phyloP scores from a whole-genome alignment of 495 filamentous ascomycete species.

The Recurvomyces mirabilis region DNA sequence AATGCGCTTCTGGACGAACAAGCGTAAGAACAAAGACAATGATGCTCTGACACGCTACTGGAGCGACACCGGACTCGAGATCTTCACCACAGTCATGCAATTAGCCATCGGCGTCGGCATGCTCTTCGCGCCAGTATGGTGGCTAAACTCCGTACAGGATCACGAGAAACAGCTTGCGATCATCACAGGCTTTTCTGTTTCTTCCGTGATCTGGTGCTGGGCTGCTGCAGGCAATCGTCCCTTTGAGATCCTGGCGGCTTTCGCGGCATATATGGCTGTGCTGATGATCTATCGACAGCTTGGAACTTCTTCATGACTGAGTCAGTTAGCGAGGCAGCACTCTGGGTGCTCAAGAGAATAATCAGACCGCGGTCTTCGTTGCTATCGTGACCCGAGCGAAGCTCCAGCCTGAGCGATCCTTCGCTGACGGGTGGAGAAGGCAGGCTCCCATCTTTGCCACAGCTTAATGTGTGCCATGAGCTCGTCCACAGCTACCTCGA shows the following conservation, averaged over 20 bases:
- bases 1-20: neutral
- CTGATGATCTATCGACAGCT: slow-evolving; percentile 5
- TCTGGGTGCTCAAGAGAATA: no score
- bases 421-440: no score
- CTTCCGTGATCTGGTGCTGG: neutral
- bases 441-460: no score
- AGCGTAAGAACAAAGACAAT: neutral
- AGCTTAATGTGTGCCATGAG: no score
- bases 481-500: no score
- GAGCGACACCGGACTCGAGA: neutral
- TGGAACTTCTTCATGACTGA: no score
- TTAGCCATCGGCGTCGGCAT: neutral
- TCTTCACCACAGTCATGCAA: neutral
- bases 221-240: neutral
- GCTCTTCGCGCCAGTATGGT: slow-evolving; percentile 2
- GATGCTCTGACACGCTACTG: neutral
- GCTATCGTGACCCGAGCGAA: no score
- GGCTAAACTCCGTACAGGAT: neutral
- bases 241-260: slow-evolving; percentile 5
- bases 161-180: neutral
- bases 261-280: slow-evolving; percentile 3
- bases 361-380: no score
- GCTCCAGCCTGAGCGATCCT: no score
- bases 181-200: neutral
- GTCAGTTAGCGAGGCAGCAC: no score